Evolutionary conservation across 495 filamentous ascomycete genomes (phyloP).

Genomic region (Astrothelium subdiscretum): DNA sequence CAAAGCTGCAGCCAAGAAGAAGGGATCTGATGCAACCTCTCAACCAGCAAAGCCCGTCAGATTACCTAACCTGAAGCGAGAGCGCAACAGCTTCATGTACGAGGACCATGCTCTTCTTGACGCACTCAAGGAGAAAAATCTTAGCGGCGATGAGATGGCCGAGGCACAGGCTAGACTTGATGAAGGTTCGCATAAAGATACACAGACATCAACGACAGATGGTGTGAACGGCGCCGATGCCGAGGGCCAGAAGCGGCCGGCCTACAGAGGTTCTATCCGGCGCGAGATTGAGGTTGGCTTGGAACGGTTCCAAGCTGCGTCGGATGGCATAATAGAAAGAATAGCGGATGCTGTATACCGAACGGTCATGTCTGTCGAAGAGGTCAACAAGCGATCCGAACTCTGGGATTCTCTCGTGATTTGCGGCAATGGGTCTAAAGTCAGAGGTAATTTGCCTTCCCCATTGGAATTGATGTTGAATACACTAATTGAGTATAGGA

Average conservation of each 20-base stretch:
- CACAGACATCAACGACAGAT: conserved; percentile 28
- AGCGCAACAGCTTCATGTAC: conserved; percentile 66
- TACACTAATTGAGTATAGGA: conserved; percentile 26
- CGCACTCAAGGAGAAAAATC: conserved; percentile 40
- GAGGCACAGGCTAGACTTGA: conserved; percentile 29
- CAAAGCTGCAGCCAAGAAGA: conserved; percentile 51
- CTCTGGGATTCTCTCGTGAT: conserved; percentile 87
- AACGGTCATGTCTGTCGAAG: conserved; percentile 64
- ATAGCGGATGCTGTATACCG: conserved; percentile 76
- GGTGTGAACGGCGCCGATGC: conserved; percentile 18
- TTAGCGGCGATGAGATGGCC: conserved; percentile 28
- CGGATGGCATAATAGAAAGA: conserved; percentile 58
- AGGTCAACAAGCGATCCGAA: conserved; percentile 64
- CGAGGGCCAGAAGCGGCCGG: conserved; percentile 13
- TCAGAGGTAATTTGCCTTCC: conserved; percentile 57
- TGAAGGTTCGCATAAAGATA: conserved; percentile 30
- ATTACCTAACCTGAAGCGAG: conserved; percentile 72
- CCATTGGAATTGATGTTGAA: background rate
- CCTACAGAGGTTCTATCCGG: conserved; percentile 34
- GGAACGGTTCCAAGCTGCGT: conserved; percentile 77
- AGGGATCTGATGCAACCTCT: conserved; percentile 31
- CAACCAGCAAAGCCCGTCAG: conserved; percentile 42
- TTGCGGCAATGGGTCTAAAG: conserved; percentile 74
- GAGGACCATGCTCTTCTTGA: conserved; percentile 61
- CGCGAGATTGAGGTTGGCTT: conserved; percentile 75